A percentile compares a stretch with the other conserved stretches of the same genome.
Evolutionary conservation across 2,329 filamentous ascomycete genomes (phyloP).

Genomic region (Diaporthe caulivora): DNA sequence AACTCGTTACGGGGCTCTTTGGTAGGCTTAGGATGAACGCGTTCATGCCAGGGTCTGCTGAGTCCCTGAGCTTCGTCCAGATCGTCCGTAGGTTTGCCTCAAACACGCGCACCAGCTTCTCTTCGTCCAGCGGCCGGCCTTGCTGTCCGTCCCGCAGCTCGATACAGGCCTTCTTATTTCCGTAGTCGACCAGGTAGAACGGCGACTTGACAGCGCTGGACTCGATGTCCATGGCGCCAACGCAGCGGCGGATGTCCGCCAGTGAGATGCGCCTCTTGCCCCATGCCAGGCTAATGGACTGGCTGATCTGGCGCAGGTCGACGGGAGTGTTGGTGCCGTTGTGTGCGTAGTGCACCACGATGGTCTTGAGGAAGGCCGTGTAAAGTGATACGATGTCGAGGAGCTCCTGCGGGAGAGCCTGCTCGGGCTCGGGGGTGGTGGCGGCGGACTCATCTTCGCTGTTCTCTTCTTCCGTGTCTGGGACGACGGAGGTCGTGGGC

Average conservation of each 20-base stretch:
- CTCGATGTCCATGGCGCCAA: conserved; percentile 68
- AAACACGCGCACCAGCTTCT: conserved; percentile 67
- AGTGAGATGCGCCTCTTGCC: conserved; percentile 76
- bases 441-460: conserved; percentile 42
- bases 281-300: conserved; percentile 76
- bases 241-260: conserved; percentile 74
- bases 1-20: conserved; percentile 64
- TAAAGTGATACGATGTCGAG: conserved; percentile 74
- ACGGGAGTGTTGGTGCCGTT: conserved; percentile 73
- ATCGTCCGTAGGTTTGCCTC: conserved; percentile 61
- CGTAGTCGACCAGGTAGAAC: conserved; percentile 60
- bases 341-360: conserved; percentile 78
- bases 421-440: conserved; percentile 38
- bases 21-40: conserved; percentile 70
- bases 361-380: conserved; percentile 74
- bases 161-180: conserved; percentile 68
- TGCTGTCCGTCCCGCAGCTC: conserved; percentile 61
- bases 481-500: conserved; percentile 54
- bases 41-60: conserved; percentile 49
- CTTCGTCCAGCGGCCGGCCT: conserved; percentile 59
- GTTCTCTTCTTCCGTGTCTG: conserved; percentile 50
- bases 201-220: conserved; percentile 21
- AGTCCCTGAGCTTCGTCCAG: conserved; percentile 53
- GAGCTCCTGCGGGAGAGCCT: conserved; percentile 63
- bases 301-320: conserved; percentile 72